phyloP scores from a whole-genome alignment of 768 basidiomycete species.

The Gloeopeniophorella convolvens region DNA sequence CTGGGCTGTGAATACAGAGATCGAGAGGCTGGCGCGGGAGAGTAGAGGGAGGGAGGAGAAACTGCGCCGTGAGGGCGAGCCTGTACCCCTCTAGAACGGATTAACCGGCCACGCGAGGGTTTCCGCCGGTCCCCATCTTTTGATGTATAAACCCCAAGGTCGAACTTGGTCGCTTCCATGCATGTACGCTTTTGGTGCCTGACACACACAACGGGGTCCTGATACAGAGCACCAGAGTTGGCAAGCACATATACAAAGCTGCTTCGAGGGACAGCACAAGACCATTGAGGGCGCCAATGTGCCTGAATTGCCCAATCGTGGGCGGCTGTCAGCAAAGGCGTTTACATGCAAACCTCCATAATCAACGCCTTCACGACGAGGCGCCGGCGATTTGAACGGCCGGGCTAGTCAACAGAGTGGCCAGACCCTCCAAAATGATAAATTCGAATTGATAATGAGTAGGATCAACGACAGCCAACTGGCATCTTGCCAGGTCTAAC shows the following conservation, averaged over 20 bases:
- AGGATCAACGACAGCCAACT: too few species aligned
- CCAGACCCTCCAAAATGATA: too few species aligned
- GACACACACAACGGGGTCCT: neutral
- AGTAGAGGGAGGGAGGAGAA: constrained; percentile 58
- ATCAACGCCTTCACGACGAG: neutral
- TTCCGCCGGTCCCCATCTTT: too few species aligned
- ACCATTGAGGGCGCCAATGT: neutral
- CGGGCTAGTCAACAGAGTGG: neutral
- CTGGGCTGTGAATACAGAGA: constrained; percentile 87
- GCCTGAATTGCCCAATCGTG: too few species aligned
- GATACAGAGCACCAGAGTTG: too few species aligned
- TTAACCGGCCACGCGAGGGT: neutral
- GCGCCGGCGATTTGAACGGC: neutral
- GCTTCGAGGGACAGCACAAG: too few species aligned
- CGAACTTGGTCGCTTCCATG: neutral
- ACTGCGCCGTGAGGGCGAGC: constrained; percentile 57
- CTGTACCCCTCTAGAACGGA: constrained; percentile 25
- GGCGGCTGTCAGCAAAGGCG: too few species aligned
- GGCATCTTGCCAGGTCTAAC: too few species aligned
- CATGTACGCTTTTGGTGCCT: neutral
- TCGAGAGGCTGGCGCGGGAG: constrained; percentile 68
- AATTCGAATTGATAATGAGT: too few species aligned
- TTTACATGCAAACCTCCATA: too few species aligned
- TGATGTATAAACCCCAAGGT: too few species aligned
- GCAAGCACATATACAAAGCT: too few species aligned